Percentiles rank a stretch among this genome's conserved stretches.
These are phyloP conservation scores for Teratosphaeria nubilosa DNA, from an alignment of 2,329 filamentous ascomycete species.

Conservation along the genomic window DNA sequence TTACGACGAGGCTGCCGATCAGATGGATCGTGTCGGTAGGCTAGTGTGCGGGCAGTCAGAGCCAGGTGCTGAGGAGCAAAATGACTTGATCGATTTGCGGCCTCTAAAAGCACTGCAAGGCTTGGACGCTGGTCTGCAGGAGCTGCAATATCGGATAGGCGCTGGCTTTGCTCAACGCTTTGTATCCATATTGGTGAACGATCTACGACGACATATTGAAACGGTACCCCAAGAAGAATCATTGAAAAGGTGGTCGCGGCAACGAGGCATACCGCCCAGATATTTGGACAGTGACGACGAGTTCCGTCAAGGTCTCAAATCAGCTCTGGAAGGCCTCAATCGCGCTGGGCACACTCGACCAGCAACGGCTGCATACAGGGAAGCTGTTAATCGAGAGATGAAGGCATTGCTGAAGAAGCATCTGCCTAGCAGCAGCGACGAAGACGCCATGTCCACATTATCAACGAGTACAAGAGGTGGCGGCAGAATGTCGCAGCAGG, in stretches of 20 bases:
- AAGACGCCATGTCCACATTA: conserved; percentile 84
- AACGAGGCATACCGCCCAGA: conserved; percentile 49
- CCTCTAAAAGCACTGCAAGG: conserved; percentile 70
- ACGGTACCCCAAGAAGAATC: conserved; percentile 62
- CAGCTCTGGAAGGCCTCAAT: conserved; percentile 68
- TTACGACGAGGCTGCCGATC: conserved; percentile 67
- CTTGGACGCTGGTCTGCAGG: conserved; percentile 64
- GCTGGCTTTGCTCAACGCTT: conserved; percentile 79
- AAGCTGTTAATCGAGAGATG: conserved; percentile 75
- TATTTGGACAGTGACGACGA: conserved; percentile 66
- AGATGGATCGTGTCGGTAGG: conserved; percentile 66
- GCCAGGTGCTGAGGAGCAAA: conserved; percentile 18
- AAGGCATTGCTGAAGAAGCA: conserved; percentile 73
- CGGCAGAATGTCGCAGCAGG: conserved; percentile 60
- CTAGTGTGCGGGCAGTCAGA: conserved; percentile 65
- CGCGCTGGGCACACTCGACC: conserved; percentile 68
- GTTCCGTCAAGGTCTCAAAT: conserved; percentile 59
- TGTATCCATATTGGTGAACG: conserved; percentile 63
- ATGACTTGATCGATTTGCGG: conserved; percentile 56
- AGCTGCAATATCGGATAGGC: conserved; percentile 70
- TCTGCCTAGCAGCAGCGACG: conserved; percentile 84
- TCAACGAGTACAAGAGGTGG: conserved; percentile 55
- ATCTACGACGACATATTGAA: conserved; percentile 71
- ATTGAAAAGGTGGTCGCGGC: conserved; percentile 65
- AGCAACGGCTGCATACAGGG: conserved; percentile 76